Evolutionary conservation across 169 alveolate species (phyloP).

Genomic region (Condylostoma magnum): DNA sequence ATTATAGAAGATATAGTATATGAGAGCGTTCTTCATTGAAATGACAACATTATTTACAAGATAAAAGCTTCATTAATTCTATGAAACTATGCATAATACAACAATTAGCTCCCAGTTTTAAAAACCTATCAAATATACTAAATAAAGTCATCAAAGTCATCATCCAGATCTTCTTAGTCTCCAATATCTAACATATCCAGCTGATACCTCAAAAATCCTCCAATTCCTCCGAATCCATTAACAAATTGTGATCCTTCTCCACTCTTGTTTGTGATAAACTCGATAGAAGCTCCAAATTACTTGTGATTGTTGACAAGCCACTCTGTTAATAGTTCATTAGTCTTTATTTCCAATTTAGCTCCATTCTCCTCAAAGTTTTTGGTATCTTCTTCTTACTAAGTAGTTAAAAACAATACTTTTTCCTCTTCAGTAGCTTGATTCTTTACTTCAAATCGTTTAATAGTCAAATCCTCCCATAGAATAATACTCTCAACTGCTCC

Average conservation of each 20-base stretch:
- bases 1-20: too few species aligned
- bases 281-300: constrained; percentile 93
- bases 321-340: constrained; percentile 91
- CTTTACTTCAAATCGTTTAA: constrained; percentile 57
- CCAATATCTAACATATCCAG: constrained; percentile 80
- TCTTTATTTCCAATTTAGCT: constrained; percentile 90
- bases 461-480: constrained; percentile 92
- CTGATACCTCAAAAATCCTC: constrained; percentile 98
- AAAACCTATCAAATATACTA: not conserved
- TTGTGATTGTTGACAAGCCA: constrained; percentile 96
- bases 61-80: too few species aligned
- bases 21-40: too few species aligned
- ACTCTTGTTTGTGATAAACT: constrained; percentile 93
- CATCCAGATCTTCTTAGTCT: constrained; percentile 17
- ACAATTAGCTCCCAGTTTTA: too few species aligned
- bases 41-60: too few species aligned
- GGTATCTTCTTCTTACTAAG: constrained; percentile 70
- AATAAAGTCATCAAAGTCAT: constrained; percentile 2
- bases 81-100: too few species aligned
- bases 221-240: constrained; percentile 99
- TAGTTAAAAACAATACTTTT: constrained; percentile 63
- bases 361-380: constrained; percentile 64
- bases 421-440: constrained; percentile 87
- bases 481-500: constrained; percentile 95
- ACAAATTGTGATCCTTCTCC: constrained; percentile 98